Conservation (phyloP, 2,329 filamentous ascomycete genomes). For the Bipolaris sorokiniana region DNA sequence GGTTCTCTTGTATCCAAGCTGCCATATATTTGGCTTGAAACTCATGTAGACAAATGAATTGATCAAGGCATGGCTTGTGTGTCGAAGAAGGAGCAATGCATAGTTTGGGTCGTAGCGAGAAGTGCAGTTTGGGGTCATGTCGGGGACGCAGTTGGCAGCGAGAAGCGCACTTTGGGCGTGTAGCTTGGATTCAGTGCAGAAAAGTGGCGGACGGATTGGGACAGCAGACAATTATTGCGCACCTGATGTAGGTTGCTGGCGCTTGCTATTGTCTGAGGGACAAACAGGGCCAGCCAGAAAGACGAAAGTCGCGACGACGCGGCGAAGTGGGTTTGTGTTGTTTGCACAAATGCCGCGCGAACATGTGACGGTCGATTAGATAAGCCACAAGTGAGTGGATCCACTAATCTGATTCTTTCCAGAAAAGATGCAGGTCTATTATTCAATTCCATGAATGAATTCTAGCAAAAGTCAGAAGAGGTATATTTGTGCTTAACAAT, state of each 20-base stretch:
- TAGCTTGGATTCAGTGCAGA: constrained; percentile 17
- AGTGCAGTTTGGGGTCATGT: constrained; percentile 4
- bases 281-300: constrained; percentile 27
- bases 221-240: constrained; percentile 24
- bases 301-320: constrained; percentile 19
- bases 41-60: constrained; percentile 16
- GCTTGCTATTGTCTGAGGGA: constrained; percentile 38
- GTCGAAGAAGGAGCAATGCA: constrained; percentile 13
- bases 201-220: constrained; percentile 7
- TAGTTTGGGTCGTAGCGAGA: constrained; percentile 17
- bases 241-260: constrained; percentile 32
- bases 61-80: constrained; percentile 16
- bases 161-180: constrained; percentile 5
- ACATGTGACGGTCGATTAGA: constrained; percentile 22
- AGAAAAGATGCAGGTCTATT: too few species aligned
- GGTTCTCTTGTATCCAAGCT: constrained; percentile 27
- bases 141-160: constrained; percentile 9
- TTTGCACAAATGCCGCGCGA: constrained; percentile 29
- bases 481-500: too few species aligned
- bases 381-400: constrained; percentile 12
- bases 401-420: too few species aligned
- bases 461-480: too few species aligned
- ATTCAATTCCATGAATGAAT: too few species aligned
- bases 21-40: constrained; percentile 26
- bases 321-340: constrained; percentile 37